Percentiles rank a stretch among this genome's conserved stretches.
Conservation (phyloP, 305 asterid genomes). For the Solanum hybrid region DNA sequence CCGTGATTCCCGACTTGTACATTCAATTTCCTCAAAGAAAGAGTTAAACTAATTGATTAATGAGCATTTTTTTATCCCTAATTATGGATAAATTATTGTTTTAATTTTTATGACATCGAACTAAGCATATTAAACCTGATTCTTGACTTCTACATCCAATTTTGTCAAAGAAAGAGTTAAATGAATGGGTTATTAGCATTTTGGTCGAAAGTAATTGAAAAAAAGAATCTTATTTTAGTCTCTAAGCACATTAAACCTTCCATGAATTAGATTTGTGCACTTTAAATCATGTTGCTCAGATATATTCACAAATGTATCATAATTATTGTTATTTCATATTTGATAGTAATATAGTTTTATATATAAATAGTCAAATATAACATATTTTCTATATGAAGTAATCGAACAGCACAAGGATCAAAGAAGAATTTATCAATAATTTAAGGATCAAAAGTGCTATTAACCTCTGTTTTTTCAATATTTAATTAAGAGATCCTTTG, state of each 20-base stretch:
- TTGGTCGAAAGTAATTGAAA: background rate
- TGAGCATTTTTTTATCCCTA: background rate
- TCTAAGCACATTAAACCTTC: background rate
- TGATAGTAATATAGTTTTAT: background rate
- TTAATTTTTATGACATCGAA: background rate
- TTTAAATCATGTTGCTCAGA: background rate
- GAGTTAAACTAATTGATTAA: background rate
- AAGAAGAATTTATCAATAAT: background rate
- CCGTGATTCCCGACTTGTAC: background rate
- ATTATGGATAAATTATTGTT: background rate
- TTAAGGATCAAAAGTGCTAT: background rate
- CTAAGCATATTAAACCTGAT: background rate
- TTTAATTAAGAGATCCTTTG: background rate
- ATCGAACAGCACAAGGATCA: background rate
- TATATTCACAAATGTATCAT: background rate
- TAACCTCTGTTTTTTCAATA: background rate
- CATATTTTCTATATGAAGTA: background rate
- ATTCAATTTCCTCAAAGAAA: background rate
- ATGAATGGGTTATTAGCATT: background rate
- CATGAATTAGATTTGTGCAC: background rate
- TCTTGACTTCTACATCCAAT: background rate
- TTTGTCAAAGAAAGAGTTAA: background rate
- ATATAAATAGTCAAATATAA: background rate
- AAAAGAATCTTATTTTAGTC: background rate
- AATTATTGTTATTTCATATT: background rate